Evolutionary conservation across 257 asterid genomes (phyloP), one percentile per base, ranked within the genome.

Genomic region (Handroanthus guayacan): DNA sequence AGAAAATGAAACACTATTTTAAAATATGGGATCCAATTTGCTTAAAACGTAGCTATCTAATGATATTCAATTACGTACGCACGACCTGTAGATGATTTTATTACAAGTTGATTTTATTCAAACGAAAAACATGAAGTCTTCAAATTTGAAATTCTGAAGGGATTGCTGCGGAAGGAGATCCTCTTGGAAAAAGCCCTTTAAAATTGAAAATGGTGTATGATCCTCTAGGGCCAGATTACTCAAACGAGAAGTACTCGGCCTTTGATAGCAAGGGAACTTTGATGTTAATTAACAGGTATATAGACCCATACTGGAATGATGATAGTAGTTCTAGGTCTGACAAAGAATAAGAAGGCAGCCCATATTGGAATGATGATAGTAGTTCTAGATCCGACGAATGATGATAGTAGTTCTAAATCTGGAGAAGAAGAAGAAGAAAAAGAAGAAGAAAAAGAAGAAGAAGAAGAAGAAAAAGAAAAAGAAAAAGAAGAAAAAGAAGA

Each of bases 251-350:
- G 62, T 69, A 69, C 47, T 13, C 51, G 62, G 62, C 14, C 51
- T 50, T 69, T 18, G 62, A 69, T 20, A 51, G 34, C 36, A 69
- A 50, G 34, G 62, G 74, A 4, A 18, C 9, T 50, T 51, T 51
- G 74, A 6, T 69, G 47, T 7, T 69, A 48, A 54, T 69, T 13
- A 69, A 69, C 14, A 69, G 74, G 41, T 69, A 50, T 34, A 34
- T 69, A 6, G 61, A n/a, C 0, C 6, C 5, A 5, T 9, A 11
- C 10, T 5, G 9, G 43, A 18, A 41, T 3, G 55, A 8, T 13
- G 31, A 43, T 1, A 10, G 5, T 2, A 34, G 25, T 54, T 16
- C 6, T 0, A 34, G 25, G 16, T 16, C 6, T 0, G 41, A 60
- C 5, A 14, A 12, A 0, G n/a, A 60, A 0, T 41, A 60, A 61